Evolutionary conservation across 768 basidiomycete species (phyloP).

Genomic region (Candolleomyces efflorescens): DNA sequence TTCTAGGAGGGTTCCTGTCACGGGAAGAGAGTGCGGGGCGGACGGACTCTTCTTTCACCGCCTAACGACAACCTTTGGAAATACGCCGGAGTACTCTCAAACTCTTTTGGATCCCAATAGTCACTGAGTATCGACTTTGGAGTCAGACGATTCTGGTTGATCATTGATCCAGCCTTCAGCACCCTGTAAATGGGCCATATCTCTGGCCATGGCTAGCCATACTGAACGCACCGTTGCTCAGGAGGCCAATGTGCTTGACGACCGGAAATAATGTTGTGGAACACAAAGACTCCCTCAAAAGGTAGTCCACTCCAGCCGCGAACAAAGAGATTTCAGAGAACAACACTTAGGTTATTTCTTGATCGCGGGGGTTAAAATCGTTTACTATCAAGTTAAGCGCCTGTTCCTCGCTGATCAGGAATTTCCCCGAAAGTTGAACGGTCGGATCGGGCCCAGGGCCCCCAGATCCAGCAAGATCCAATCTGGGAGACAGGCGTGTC

Average conservation of each 20-base stretch:
- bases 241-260: not conserved
- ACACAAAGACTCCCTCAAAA: not conserved
- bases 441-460: not conserved
- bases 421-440: not conserved
- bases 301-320: not conserved
- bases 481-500: not conserved
- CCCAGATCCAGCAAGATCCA: not conserved
- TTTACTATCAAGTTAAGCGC: not conserved
- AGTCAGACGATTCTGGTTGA: no score
- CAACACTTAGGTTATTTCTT: not conserved
- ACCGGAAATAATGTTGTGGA: not conserved
- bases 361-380: not conserved
- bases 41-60: no score
- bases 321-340: constrained; percentile 1
- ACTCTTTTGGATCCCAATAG: no score
- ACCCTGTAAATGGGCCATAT: no score
- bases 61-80: no score
- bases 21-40: no score
- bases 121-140: no score
- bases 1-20: no score
- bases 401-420: not conserved
- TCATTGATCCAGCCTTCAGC: no score
- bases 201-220: no score
- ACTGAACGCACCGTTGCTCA: no score
- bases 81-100: no score